A percentile compares a stretch with the other conserved stretches of the same genome.
phyloP scores from a whole-genome alignment of 73 alveolate species.

The Stentor coeruleus region DNA sequence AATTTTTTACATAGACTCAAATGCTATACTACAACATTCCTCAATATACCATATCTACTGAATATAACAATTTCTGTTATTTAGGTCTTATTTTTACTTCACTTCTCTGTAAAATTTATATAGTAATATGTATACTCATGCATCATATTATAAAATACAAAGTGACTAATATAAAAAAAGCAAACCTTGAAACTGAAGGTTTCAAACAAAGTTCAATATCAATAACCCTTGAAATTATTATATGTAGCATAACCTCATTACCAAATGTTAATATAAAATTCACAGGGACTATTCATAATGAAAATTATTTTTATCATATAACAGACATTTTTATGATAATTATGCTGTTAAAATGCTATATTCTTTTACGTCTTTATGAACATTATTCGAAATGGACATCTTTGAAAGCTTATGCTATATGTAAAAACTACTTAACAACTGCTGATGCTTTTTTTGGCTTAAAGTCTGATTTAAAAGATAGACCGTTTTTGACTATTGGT shows the following conservation, averaged over 20 bases:
- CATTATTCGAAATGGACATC: conserved; percentile 54
- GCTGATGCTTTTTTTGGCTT: conserved; percentile 38
- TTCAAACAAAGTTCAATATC: background rate
- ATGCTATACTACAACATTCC: background rate
- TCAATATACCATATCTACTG: background rate
- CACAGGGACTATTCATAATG: background rate
- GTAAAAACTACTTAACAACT: conserved; percentile 30
- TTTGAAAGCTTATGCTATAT: conserved; percentile 30
- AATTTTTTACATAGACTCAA: background rate
- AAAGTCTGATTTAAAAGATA: conserved; percentile 46
- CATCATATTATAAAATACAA: background rate
- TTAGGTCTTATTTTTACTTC: background rate
- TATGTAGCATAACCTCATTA: background rate
- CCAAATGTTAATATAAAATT: background rate
- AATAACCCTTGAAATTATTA: background rate
- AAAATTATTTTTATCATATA: conserved; percentile 26
- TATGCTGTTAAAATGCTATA: conserved; percentile 30
- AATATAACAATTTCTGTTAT: background rate
- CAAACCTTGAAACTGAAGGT: conserved; percentile 22
- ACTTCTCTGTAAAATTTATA: background rate
- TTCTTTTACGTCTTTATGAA: conserved; percentile 39
- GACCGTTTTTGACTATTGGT: conserved; percentile 40
- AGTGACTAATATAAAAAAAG: background rate
- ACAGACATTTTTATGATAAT: conserved; percentile 29
- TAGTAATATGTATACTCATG: background rate